These are phyloP conservation scores for Picochlorum sp. DNA, from an alignment of 139 green algal species.

Conservation along the genomic window DNA sequence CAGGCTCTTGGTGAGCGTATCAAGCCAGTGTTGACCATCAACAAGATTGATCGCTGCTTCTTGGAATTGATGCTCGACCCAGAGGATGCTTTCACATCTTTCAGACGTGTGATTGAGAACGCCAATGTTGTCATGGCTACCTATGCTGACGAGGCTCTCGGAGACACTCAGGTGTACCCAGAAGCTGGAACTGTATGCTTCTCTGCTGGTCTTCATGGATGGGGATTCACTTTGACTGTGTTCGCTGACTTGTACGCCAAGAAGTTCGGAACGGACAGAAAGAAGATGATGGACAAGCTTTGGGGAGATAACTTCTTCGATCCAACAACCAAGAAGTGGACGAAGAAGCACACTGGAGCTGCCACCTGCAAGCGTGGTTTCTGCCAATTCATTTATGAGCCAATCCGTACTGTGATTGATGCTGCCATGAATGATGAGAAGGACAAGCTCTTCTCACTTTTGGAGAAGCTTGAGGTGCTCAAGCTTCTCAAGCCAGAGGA, in stretches of 20 bases:
- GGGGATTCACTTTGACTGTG: constrained; percentile 98
- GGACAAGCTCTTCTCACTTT: constrained; percentile 92
- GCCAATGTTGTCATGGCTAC: constrained; percentile 99
- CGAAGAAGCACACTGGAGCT: constrained; percentile 82
- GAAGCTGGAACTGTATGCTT: constrained; percentile 97
- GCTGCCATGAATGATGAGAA: constrained; percentile 93
- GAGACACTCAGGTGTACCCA: constrained; percentile 93
- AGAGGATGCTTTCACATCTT: constrained; percentile 94
- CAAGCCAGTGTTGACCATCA: constrained; percentile 94
- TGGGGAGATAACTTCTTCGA: constrained; percentile 99
- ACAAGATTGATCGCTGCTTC: constrained; percentile 99
- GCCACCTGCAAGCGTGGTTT: constrained; percentile 92
- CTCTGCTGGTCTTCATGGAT: constrained; percentile 96
- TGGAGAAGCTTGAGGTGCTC: constrained; percentile 79
- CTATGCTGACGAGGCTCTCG: constrained; percentile 92
- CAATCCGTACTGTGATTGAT: constrained; percentile 91
- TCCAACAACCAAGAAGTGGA: constrained; percentile 95
- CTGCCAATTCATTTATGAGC: constrained; percentile 97
- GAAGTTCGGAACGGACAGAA: constrained; percentile 89
- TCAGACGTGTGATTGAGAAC: constrained; percentile 94
- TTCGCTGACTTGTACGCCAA: constrained; percentile 95
- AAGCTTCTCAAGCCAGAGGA: constrained; percentile 81
- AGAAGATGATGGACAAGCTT: constrained; percentile 92
- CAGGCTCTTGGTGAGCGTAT: constrained; percentile 96
- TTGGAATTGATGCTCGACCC: constrained; percentile 91